phyloP scores from a whole-genome alignment of 1,139 yeast species.

The Hyphopichia buzzinii region DNA sequence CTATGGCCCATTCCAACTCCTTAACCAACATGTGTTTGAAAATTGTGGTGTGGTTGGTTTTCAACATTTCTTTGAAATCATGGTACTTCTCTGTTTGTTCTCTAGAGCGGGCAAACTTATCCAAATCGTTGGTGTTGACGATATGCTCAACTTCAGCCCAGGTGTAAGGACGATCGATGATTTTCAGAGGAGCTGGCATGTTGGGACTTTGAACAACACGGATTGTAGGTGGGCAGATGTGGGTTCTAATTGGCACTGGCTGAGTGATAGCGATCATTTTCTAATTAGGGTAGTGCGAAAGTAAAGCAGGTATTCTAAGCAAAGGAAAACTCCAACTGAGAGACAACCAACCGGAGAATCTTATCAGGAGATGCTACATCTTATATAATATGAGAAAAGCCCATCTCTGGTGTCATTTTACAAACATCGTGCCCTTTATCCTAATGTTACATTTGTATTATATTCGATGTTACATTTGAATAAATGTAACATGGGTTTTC shows the following conservation, averaged over 20 bases:
- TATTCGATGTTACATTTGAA: neutral
- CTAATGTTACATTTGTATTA: neutral
- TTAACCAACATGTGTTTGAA: conserved; percentile 36
- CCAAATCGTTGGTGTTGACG: conserved; percentile 31
- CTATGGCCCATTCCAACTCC: conserved; percentile 36
- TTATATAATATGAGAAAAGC: neutral
- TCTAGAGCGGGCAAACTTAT: conserved; percentile 39
- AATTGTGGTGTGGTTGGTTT: conserved; percentile 23
- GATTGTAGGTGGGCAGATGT: neutral
- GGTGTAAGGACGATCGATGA: conserved; percentile 27
- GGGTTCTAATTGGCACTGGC: neutral
- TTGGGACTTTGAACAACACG: conserved; percentile 27
- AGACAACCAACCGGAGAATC: neutral
- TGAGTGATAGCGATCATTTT: neutral
- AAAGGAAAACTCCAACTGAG: neutral
- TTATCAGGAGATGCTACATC: neutral
- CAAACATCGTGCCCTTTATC: neutral
- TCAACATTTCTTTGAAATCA: conserved; percentile 31
- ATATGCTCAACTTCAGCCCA: conserved; percentile 39
- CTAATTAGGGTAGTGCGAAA: no score
- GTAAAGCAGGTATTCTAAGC: no score
- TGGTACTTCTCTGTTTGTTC: conserved; percentile 32
- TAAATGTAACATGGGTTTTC: neutral
- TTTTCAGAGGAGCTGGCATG: conserved; percentile 43
- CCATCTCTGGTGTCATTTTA: neutral